Evolutionary conservation across 2,329 filamentous ascomycete genomes (phyloP).

Genomic region (Myriosclerotinia scirpicola): DNA sequence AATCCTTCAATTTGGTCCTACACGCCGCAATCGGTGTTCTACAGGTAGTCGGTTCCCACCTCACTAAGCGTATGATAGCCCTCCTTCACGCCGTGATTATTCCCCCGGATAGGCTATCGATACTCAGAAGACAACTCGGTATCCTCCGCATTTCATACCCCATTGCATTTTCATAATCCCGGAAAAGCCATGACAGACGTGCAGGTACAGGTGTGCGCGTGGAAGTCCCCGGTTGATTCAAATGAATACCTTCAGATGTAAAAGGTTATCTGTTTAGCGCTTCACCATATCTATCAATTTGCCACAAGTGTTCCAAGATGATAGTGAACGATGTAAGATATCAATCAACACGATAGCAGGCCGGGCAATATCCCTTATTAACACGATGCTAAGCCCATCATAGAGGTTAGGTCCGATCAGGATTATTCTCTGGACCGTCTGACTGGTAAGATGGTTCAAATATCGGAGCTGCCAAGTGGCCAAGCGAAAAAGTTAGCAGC

Average conservation of each 20-base stretch:
- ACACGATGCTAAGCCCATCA: constrained; percentile 1
- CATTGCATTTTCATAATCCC: neutral
- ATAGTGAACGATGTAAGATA: constrained; percentile 16
- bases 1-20: neutral
- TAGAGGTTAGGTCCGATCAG: neutral
- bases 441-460: constrained; percentile 9
- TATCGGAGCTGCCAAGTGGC: constrained; percentile 15
- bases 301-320: constrained; percentile 1
- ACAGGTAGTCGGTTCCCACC: neutral
- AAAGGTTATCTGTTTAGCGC: constrained; percentile 4
- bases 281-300: constrained; percentile 3
- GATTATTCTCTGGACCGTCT: constrained; percentile 9
- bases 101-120: neutral
- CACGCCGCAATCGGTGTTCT: neutral
- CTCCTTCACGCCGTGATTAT: neutral
- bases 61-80: constrained; percentile 1
- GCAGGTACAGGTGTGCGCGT: neutral
- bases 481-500: constrained; percentile 7
- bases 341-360: constrained; percentile 10
- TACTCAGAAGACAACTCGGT: neutral
- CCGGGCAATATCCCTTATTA: constrained; percentile 1
- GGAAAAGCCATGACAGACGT: neutral
- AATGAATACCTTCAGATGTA: neutral
- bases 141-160: neutral
- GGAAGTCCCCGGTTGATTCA: neutral